Base-by-base conservation (phyloP, 2,329 filamentous ascomycete genomes). In the Akanthomyces uredinophilus region DNA sequence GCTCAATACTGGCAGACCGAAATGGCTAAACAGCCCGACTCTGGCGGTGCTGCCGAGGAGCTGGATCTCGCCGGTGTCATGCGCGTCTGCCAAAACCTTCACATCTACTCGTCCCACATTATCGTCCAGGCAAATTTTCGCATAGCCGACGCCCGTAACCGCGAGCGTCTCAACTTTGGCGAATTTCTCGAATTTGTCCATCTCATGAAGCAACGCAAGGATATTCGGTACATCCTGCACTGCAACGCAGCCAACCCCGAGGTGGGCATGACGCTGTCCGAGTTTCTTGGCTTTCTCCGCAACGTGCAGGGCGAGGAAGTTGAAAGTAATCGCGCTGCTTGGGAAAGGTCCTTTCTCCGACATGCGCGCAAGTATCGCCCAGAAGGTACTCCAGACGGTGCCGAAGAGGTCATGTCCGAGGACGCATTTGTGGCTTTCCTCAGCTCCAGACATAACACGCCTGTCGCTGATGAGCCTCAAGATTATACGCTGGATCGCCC, bases 151-250 rank as follows among this genome's bases (percentile, higher is more conserved):
- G 77, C 78, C n/a, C 81, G 83, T 27, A 77, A 79, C 56, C 84
- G 81, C 1, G 88, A 88, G 27, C 83, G 82, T 57, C 80, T 99
- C 59, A 88, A 90, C 71, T 96, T 92, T 69, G 72, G 78, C 27
- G 89, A 96, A 68, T 99, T 98, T 73, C 85, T 90, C 69, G 83
- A 87, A 60, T 97, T 99, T 71, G 86, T 98, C 51, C 83, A 86
- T 58, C 83, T 90, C 29, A 86, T 98, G 78, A 96, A 95, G 73
- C 87, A 91, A 71, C 85, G 95, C 63, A 87, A 88, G 64, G 95
- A 99, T 69, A 84, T 98, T 55, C 86, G 86, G 65, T 79, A 82
- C 22, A 86, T 98, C 53, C 95, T 91, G 76, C 83, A 84, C 61
- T 78, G 79, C 32, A 75, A 88, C 63, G 83, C 85, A 14, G 77